Evolutionary conservation across 495 filamentous ascomycete genomes (phyloP).

Genomic region (Melanomma pulvis-pyrius): DNA sequence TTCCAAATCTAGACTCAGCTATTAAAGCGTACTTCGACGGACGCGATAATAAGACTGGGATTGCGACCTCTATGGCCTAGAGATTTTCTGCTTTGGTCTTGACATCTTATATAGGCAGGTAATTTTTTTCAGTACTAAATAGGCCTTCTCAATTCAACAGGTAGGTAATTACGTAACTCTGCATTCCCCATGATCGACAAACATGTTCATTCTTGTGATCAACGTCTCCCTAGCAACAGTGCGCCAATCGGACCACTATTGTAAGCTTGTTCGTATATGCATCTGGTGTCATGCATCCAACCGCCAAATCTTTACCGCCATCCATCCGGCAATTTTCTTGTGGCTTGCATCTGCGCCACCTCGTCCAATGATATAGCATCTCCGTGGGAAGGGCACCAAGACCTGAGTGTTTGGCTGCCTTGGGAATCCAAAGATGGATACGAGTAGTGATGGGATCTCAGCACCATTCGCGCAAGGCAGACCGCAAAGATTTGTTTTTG

Average conservation of each 20-base stretch:
- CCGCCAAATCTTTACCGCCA: background rate
- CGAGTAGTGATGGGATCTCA: background rate
- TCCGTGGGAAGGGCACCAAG: background rate
- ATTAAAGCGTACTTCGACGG: background rate
- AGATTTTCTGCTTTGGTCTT: slow-evolving; percentile 3
- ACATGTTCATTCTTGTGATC: too few species aligned
- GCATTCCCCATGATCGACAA: too few species aligned
- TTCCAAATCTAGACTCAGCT: background rate
- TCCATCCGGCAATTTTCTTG: background rate
- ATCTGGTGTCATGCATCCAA: background rate
- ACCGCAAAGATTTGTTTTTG: background rate
- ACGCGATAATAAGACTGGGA: slow-evolving; percentile 7
- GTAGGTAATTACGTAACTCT: too few species aligned
- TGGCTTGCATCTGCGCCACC: background rate
- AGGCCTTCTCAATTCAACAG: background rate
- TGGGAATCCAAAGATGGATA: background rate
- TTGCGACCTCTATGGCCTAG: slow-evolving; percentile 12
- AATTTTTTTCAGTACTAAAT: background rate
- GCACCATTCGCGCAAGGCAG: too few species aligned
- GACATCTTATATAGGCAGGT: background rate
- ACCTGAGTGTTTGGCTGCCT: background rate
- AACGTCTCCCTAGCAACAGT: too few species aligned
- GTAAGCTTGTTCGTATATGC: background rate
- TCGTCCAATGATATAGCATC: background rate
- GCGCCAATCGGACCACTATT: background rate